Conservation (phyloP, 106 monocot genomes). For the Cymbidium sinense region DNA sequence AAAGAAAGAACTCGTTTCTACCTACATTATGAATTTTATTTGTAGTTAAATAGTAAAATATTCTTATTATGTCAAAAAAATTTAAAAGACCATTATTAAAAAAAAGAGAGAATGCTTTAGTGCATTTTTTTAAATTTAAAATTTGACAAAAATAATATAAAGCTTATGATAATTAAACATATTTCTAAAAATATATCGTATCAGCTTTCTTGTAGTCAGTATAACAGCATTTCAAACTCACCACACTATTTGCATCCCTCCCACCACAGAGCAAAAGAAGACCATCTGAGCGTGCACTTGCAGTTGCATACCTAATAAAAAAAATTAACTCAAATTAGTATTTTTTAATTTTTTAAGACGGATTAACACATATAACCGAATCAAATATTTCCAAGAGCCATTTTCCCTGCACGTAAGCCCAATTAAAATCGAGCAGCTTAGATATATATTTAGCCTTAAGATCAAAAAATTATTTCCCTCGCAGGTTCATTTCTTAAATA, state of each 20-base stretch:
- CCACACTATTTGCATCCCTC: constrained; percentile 99
- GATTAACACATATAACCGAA: neutral
- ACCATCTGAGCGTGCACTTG: constrained; percentile 98
- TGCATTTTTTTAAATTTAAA: neutral
- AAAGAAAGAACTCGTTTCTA: neutral
- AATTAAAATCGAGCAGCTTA: neutral
- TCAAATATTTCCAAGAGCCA: neutral
- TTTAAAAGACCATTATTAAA: neutral
- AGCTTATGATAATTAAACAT: neutral
- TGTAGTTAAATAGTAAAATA: neutral
- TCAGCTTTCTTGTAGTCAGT: neutral
- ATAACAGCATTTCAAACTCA: constrained; percentile 22
- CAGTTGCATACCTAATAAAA: constrained; percentile 91
- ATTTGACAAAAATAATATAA: neutral
- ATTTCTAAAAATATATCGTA: neutral
- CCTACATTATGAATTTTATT: neutral
- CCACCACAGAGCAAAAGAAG: constrained; percentile 98
- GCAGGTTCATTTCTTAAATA: neutral
- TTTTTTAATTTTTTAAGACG: neutral
- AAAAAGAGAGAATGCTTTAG: neutral
- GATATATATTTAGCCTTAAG: neutral
- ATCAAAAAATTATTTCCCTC: neutral
- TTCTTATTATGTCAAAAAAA: neutral
- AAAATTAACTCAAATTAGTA: neutral
- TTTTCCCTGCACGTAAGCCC: neutral